Evolutionary conservation across 148 eudicot genomes (phyloP).

Genomic region (Chenopodium suecicum): DNA sequence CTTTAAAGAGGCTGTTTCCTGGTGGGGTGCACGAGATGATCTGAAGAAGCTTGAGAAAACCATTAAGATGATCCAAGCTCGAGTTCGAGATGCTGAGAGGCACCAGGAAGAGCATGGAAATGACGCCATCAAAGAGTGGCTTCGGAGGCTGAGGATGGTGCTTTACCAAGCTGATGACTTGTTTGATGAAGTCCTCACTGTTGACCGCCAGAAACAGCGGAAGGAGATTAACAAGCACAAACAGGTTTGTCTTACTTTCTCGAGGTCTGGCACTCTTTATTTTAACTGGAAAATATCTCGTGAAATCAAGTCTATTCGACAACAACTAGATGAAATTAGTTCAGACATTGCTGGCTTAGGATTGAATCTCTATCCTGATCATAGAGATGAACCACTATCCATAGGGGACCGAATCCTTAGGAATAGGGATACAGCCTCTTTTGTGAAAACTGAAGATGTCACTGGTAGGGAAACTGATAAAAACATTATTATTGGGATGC

Average conservation of each 20-base stretch:
- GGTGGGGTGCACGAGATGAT: neutral
- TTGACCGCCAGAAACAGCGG: neutral
- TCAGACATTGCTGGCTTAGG: neutral
- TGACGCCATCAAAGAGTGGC: neutral
- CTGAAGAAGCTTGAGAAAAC: neutral
- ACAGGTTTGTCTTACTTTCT: neutral
- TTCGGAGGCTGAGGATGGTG: conserved; percentile 11
- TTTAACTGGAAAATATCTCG: conserved; percentile 2
- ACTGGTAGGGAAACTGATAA: neutral
- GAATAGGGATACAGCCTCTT: neutral
- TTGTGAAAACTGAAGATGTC: neutral
- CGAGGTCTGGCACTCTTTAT: neutral
- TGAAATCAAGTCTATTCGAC: conserved; percentile 12
- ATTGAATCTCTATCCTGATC: neutral
- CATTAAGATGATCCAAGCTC: neutral
- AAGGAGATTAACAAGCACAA: neutral
- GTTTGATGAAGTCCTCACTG: neutral
- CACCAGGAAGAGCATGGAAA: neutral
- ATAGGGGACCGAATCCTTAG: neutral
- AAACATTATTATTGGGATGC: neutral
- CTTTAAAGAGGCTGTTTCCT: conserved; percentile 1
- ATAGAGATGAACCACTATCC: too few species aligned
- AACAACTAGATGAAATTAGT: neutral
- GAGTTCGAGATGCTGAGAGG: conserved; percentile 2
- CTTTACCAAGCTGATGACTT: conserved; percentile 10